A percentile compares a stretch with the other conserved stretches of the same genome.
These are phyloP conservation scores for Citrus sp. DNA, from an alignment of 345 rosid species.

Conservation along the genomic window DNA sequence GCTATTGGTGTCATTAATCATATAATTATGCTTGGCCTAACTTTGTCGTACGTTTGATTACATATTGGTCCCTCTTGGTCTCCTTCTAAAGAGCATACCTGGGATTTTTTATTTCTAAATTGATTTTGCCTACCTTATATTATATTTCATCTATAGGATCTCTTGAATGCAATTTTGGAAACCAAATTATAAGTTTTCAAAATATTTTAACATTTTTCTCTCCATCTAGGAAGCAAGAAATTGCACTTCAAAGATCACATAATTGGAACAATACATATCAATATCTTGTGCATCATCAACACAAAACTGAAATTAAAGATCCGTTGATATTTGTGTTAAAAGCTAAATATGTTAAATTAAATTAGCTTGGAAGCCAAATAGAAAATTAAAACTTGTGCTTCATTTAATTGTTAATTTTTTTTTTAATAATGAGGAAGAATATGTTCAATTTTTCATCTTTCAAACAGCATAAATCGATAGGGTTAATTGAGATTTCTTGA, in stretches of 20 bases:
- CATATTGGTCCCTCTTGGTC: slow-evolving; percentile 15
- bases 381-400: not conserved
- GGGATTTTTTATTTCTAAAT: not conserved
- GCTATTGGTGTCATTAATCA: not conserved
- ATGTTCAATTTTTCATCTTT: too few species aligned
- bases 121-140: not conserved
- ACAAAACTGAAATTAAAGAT: not conserved
- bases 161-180: not conserved
- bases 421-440: too few species aligned
- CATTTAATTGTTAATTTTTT: too few species aligned
- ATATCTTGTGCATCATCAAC: not conserved
- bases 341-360: too few species aligned
- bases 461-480: too few species aligned
- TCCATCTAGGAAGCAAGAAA: slow-evolving; percentile 10
- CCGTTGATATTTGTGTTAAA: too few species aligned
- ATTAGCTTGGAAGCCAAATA: not conserved
- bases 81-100: slow-evolving; percentile 11
- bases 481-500: too few species aligned
- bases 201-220: not conserved
- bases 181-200: slow-evolving; percentile 17
- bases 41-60: not conserved
- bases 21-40: slow-evolving; percentile 16
- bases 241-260: not conserved
- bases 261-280: not conserved
- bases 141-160: not conserved